Percentiles rank a stretch among this genome's conserved stretches.
These are phyloP conservation scores for Aristolochia californica DNA, from an alignment of 164 flowering plant genomes.

Conservation along the genomic window DNA sequence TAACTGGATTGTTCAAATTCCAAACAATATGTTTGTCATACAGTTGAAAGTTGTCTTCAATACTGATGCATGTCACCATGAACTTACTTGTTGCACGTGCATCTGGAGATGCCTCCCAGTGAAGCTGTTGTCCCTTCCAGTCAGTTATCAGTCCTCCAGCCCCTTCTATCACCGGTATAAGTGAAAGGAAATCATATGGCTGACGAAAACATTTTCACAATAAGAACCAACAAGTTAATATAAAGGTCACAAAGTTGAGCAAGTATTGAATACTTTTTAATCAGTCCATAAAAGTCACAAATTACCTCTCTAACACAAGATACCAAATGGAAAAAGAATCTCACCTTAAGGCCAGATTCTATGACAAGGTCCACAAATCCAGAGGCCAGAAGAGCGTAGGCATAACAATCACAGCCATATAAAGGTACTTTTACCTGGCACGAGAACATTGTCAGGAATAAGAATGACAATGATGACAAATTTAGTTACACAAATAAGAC, in stretches of 20 bases:
- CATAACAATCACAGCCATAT: conserved; percentile 98
- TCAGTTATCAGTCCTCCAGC: conserved; percentile 91
- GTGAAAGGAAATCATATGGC: conserved; percentile 93
- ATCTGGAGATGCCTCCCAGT: conserved; percentile 74
- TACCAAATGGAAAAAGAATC: not conserved
- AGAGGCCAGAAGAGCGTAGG: conserved; percentile 92
- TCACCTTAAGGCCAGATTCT: conserved; percentile 93
- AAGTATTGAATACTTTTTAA: not conserved
- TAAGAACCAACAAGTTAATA: not conserved
- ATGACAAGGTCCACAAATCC: conserved; percentile 92
- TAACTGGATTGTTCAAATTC: too few species aligned
- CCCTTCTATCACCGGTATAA: conserved; percentile 88
- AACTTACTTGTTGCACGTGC: conserved; percentile 54
- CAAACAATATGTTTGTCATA: too few species aligned
- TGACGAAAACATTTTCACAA: conserved; percentile 16
- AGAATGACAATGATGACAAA: not conserved
- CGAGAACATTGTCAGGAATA: not conserved
- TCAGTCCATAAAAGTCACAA: not conserved
- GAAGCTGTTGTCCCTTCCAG: conserved; percentile 70
- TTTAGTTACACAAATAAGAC: not conserved
- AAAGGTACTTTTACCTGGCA: conserved; percentile 85
- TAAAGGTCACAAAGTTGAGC: too few species aligned
- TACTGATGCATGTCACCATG: too few species aligned
- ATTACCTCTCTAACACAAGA: not conserved
- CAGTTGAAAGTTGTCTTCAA: too few species aligned